phyloP scores from a whole-genome alignment of 805 yeast species.

The Yarrowia keelungensis region DNA sequence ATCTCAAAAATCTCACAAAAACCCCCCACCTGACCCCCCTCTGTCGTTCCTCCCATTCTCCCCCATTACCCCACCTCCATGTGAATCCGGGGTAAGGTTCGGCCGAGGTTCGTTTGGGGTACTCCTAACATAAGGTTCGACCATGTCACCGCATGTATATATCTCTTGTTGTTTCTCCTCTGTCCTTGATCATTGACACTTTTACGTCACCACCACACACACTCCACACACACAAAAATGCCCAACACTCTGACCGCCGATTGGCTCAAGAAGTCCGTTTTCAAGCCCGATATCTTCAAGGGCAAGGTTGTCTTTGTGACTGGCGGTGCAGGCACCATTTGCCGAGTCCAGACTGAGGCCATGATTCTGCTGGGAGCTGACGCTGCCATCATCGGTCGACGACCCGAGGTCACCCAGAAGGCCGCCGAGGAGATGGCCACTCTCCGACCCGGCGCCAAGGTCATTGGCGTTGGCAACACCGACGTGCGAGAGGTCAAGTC shows the following conservation, averaged over 20 bases:
- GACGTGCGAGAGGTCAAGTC: conserved; percentile 78
- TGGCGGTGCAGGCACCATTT: conserved; percentile 97
- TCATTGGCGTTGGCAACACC: conserved; percentile 70
- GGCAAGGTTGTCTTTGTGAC: conserved; percentile 91
- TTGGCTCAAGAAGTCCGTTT: conserved; percentile 46
- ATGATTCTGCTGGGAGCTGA: conserved; percentile 82
- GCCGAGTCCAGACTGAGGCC: conserved; percentile 88
- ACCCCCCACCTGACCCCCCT: background rate
- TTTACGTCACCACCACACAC: background rate
- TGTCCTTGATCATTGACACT: background rate
- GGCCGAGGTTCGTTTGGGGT: conserved; percentile 33
- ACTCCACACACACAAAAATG: conserved; percentile 41
- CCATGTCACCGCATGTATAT: conserved; percentile 8
- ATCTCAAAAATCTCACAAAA: background rate
- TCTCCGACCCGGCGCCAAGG: conserved; percentile 67
- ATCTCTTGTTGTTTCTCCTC: background rate
- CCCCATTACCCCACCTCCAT: conserved; percentile 23
- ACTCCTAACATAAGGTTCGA: conserved; percentile 3
- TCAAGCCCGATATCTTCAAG: conserved; percentile 69
- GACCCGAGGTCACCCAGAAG: conserved; percentile 64
- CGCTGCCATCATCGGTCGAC: conserved; percentile 86
- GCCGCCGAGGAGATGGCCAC: conserved; percentile 72
- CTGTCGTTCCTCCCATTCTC: too few relatives aligned
- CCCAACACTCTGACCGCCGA: conserved; percentile 45
- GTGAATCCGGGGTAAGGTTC: conserved; percentile 37